Evolutionary conservation across 345 rosid species (phyloP), one percentile per base, ranked within the genome.

Genomic region (Eucalyptus victrix): DNA sequence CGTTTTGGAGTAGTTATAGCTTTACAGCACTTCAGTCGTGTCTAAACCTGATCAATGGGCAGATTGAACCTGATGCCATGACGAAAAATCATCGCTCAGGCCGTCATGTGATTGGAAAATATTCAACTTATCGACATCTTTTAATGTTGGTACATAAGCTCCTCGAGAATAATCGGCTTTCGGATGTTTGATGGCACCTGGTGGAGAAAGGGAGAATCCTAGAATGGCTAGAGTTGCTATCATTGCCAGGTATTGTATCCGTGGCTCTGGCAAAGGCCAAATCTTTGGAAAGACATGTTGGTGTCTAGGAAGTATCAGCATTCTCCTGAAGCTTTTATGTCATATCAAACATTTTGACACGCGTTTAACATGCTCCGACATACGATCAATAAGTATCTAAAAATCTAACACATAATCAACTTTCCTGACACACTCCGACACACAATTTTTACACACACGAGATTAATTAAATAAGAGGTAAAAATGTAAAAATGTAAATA

Each of bases 241-340:
- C 40, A 8, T n/a, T 32, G 80, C 4, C 6, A 5, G 23, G 6
- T 32, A 32, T 16, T 3, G 11, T 34, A 67, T 67, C 76, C 12
- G 6, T 16, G 40, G 18, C 80, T 32, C 6, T 8, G 3, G 21
- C 40, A 32, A 67, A 67, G 40, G 80, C 80, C 40, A 32, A 18
- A 32, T 32, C 44, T 72, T 34, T 72, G 21, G 44, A 72, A 72
- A 72, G 26, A 72, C 81, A 72, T 72, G 81, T 19, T 5, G 44
- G 14, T 0, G 0, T 2, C 24, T 19, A 53, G 10, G 10, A 53
- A 8, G 24, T 53, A 53, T 53, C 56, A 53, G 2, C 56, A 53
- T 7, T 3, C 10, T 19, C 24, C 0, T 3, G 5, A 53, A 53
- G 24, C 5, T 0, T 53, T 53, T 2, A 53, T 19, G 24, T 19